These are phyloP conservation scores for Aureobasidium sp. DNA, from an alignment of 2,329 filamentous ascomycete species.

Conservation along the genomic window DNA sequence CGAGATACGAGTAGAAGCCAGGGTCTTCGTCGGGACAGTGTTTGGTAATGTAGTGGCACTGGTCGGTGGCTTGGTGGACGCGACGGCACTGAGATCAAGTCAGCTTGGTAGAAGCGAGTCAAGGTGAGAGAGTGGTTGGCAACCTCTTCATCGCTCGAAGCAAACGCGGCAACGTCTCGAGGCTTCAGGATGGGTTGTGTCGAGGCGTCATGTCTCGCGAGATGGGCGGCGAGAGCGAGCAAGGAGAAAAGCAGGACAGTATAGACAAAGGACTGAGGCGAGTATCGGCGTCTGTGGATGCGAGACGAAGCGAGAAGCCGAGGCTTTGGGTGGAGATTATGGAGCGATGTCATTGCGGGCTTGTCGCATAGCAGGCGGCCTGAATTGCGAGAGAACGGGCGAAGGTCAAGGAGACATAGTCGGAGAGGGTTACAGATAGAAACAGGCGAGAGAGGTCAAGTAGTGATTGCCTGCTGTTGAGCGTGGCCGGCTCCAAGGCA, in stretches of 20 bases:
- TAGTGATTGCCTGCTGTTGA: no score
- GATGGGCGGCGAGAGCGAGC: conserved; percentile 15
- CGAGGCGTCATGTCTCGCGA: not conserved
- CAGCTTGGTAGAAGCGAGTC: not conserved
- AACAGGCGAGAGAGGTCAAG: no score
- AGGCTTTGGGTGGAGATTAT: not conserved
- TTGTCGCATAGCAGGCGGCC: not conserved
- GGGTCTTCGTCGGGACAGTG: conserved; percentile 88
- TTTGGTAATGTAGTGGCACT: conserved; percentile 76
- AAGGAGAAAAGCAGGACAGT: conserved; percentile 16
- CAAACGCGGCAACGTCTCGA: conserved; percentile 7
- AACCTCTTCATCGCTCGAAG: conserved; percentile 33
- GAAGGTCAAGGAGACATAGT: not conserved
- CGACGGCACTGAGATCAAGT: conserved; percentile 56
- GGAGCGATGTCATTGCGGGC: not conserved
- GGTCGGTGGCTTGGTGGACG: conserved; percentile 64
- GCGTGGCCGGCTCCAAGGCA: no score
- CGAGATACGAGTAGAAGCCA: conserved; percentile 80
- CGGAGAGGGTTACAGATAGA: not conserved
- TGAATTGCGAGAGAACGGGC: no score
- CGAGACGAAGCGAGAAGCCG: not conserved
- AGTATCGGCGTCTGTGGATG: conserved; percentile 1
- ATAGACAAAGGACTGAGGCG: conserved; percentile 19
- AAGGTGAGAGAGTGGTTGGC: no score
- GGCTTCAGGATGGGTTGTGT: not conserved